phyloP scores from a whole-genome alignment of 352 stramenopile genomes.

The Globisporangium cystogenes region DNA sequence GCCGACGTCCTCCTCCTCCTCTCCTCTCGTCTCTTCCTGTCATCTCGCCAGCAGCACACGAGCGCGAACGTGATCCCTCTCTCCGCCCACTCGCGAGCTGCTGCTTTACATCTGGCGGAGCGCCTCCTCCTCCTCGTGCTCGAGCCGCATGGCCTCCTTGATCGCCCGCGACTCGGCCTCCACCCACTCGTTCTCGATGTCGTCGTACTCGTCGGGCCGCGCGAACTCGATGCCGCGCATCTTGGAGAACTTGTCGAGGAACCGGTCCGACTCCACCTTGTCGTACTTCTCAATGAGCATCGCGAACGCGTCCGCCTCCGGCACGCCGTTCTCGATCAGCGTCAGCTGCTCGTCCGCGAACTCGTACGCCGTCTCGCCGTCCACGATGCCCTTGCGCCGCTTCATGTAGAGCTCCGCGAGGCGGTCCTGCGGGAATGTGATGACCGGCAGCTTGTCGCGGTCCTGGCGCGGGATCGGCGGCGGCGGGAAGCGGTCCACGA shows the following conservation, averaged over 20 bases:
- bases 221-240: slow-evolving; percentile 78
- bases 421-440: slow-evolving; percentile 83
- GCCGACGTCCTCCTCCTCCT: too few species aligned
- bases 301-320: slow-evolving; percentile 73
- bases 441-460: slow-evolving; percentile 65
- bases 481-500: slow-evolving; percentile 74
- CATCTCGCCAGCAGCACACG: too few species aligned
- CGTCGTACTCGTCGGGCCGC: slow-evolving; percentile 69
- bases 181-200: slow-evolving; percentile 80
- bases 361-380: slow-evolving; percentile 80
- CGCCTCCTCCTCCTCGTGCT: slow-evolving; percentile 77
- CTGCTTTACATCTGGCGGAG: slow-evolving; percentile 63
- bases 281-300: slow-evolving; percentile 85
- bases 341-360: slow-evolving; percentile 85
- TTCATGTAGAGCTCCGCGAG: slow-evolving; percentile 82
- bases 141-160: slow-evolving; percentile 82
- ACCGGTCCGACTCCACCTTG: slow-evolving; percentile 71
- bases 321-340: slow-evolving; percentile 76
- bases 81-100: too few species aligned
- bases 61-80: too few species aligned
- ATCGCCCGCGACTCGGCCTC: slow-evolving; percentile 70
- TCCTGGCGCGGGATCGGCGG: slow-evolving; percentile 68
- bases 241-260: slow-evolving; percentile 79
- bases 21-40: too few species aligned
- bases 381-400: slow-evolving; percentile 54